phyloP scores from a whole-genome alignment of 1,139 yeast genomes.

The Sugiyamaella sp. region DNA sequence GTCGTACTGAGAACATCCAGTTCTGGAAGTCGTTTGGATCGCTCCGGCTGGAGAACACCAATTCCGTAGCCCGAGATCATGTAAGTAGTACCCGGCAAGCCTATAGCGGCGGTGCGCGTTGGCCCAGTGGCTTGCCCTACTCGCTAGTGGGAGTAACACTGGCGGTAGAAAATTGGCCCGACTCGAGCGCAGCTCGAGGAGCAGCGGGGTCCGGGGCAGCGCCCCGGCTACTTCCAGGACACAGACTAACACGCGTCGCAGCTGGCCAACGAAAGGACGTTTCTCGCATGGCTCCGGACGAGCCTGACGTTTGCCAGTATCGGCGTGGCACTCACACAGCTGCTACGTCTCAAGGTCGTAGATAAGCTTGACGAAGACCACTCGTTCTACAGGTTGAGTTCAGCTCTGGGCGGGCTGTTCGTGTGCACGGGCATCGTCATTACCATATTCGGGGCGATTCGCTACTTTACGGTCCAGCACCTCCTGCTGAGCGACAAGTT shows the following conservation, averaged over 20 bases:
- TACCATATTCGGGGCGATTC: constrained; percentile 46
- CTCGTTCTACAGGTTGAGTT: constrained; percentile 23
- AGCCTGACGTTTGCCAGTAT: constrained; percentile 57
- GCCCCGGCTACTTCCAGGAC: too few relatives aligned
- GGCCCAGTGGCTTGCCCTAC: neutral
- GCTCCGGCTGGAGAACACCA: constrained; percentile 47
- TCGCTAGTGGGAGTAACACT: neutral
- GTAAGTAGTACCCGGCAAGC: constrained; percentile 36
- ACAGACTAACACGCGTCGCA: too few relatives aligned
- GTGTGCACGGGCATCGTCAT: constrained; percentile 48
- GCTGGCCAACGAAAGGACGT: constrained; percentile 79
- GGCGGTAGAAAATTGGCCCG: too few relatives aligned
- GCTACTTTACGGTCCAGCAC: constrained; percentile 52
- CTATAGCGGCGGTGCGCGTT: neutral
- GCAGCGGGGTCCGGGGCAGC: too few relatives aligned
- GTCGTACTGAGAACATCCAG: too few relatives aligned
- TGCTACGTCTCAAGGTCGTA: constrained; percentile 46
- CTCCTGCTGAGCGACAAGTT: constrained; percentile 50
- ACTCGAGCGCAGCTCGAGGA: too few relatives aligned
- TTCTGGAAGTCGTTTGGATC: constrained; percentile 35
- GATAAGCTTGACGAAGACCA: constrained; percentile 14
- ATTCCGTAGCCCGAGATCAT: constrained; percentile 57
- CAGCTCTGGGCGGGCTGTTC: constrained; percentile 45
- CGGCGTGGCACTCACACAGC: constrained; percentile 60
- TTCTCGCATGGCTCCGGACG: constrained; percentile 76